These are phyloP conservation scores for Pleurotus cornucopiae DNA, from an alignment of 768 basidiomycete species.

Conservation along the genomic window DNA sequence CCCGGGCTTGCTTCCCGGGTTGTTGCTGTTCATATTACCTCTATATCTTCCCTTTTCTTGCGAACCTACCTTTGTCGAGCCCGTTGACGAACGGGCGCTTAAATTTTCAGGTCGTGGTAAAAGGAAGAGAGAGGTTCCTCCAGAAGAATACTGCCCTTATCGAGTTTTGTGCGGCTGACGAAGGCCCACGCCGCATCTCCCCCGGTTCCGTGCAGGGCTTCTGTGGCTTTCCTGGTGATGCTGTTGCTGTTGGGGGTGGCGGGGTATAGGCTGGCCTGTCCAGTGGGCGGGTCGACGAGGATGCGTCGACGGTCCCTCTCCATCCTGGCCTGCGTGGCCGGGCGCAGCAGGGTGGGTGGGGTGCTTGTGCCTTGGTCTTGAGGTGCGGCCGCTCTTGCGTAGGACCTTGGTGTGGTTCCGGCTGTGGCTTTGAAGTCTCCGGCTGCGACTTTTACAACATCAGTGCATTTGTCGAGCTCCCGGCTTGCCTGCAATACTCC, in stretches of 20 bases:
- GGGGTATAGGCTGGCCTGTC: background rate
- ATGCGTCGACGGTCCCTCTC: background rate
- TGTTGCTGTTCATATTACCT: background rate
- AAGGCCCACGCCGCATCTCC: background rate
- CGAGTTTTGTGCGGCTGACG: background rate
- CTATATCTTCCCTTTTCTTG: background rate
- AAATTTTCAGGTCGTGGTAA: background rate
- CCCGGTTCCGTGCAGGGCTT: background rate
- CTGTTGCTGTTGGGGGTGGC: background rate
- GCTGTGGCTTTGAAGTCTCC: too few relatives aligned
- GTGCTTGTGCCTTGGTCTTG: too few relatives aligned
- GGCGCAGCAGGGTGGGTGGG: background rate
- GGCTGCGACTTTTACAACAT: too few relatives aligned
- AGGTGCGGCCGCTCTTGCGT: too few relatives aligned
- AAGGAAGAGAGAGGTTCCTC: background rate
- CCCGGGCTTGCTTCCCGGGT: background rate
- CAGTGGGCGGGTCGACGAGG: background rate
- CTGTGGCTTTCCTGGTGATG: background rate
- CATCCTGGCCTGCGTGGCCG: background rate
- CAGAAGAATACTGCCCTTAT: background rate
- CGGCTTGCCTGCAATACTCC: too few relatives aligned
- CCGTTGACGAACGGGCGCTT: background rate
- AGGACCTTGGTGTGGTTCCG: too few relatives aligned
- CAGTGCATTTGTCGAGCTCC: too few relatives aligned
- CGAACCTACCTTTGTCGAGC: background rate